Base-by-base conservation (phyloP, 805 yeast genomes). In the Groenewaldozyma tartarivorans region DNA sequence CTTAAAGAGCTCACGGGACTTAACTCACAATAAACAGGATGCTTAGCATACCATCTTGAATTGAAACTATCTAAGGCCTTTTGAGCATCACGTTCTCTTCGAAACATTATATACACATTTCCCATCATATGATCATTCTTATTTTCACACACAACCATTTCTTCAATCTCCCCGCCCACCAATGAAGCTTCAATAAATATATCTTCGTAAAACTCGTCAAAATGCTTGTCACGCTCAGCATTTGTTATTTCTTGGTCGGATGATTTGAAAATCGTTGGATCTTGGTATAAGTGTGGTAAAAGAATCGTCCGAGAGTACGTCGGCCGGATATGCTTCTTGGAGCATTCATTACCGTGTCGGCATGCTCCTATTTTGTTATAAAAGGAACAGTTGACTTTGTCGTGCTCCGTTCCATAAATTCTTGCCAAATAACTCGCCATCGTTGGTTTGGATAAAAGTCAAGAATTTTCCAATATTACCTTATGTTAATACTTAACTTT, bases 301-400 rank as follows among this genome's bases (percentile, higher is more conserved):
- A 82, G 63, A 1, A 87, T 68, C 0, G 90, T 80, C 41, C 68
- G 66, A 1, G 94, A 81, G 32, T 66, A 59, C 5, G 66, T 58
- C 1, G 96, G 95, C 50, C 72, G 72, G 17, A 72, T 66, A 58
- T 87, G 69, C 42, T 70, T 71, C 52, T 90, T 67, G 5, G 86
- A 77, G 53, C 97, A 88, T 51, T 79, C 80, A 44, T 79, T 87
- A 0, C 96, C 96, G 58, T 88, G 96, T 45, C 96, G 69, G 54
- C 97, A 88, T 0, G 95, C 94, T 0, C 97, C 97, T 22, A 86
- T 83, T 56, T 81, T 84, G 47, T 71, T 67, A 55, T 78, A 86
- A 56, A 87, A 87, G 6, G 57, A 46, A 39, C 61, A 58, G 53
- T 57, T 56, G 39, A 56, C 61, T 43, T 61, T 61, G 39, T 60